Conservation (phyloP, 2,329 filamentous ascomycete species). For the Cladophialophora chaetospira region DNA sequence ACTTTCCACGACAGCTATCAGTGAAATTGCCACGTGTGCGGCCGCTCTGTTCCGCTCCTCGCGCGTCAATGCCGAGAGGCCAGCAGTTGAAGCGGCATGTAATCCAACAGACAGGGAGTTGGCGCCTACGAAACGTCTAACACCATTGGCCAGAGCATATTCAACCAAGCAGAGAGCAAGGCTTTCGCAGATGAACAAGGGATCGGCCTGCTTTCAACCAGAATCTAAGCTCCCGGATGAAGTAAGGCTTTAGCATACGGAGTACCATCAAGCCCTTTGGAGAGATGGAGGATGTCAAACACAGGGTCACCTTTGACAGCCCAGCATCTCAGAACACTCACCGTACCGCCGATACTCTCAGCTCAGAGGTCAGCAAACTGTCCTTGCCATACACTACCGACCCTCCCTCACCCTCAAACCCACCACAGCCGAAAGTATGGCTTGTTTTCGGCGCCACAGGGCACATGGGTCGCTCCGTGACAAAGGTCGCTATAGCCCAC, state of each 20-base stretch:
- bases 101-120: background rate
- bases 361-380: conserved; percentile 42
- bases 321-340: conserved; percentile 3
- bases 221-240: too few species aligned
- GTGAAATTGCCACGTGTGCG: background rate
- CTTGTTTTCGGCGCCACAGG: conserved; percentile 95
- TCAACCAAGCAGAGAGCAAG: too few species aligned
- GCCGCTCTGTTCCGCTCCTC: background rate
- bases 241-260: too few species aligned
- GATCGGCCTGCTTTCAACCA: background rate
- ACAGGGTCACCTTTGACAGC: conserved; percentile 6
- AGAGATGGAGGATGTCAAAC: conserved; percentile 17
- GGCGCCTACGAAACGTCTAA: too few species aligned
- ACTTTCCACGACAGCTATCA: background rate
- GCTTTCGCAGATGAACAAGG: too few species aligned
- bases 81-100: background rate
- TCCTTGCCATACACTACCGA: conserved; percentile 82
- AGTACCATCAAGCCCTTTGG: background rate
- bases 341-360: conserved; percentile 6
- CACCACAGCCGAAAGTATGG: conserved; percentile 79
- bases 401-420: conserved; percentile 71
- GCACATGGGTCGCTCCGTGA: conserved; percentile 89
- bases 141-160: too few species aligned
- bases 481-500: conserved; percentile 76
- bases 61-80: background rate